Base-by-base conservation (phyloP, 441 rosid species). In the Viola pubescens region DNA sequence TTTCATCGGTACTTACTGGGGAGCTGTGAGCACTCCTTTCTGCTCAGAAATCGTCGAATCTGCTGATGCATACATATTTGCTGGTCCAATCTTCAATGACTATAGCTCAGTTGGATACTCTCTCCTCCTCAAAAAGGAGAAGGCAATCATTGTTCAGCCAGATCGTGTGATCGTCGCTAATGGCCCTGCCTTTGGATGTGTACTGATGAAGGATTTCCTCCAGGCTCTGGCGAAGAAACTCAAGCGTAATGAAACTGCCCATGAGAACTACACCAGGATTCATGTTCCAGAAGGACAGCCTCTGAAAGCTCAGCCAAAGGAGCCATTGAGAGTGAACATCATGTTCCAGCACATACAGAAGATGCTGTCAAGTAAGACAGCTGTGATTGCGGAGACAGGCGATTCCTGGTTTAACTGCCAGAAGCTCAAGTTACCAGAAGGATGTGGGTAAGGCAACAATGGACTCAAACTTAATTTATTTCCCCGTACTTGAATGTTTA, bases 371-470 rank as follows among this genome's bases (percentile, higher is more conserved):
- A 3, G 73, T 60, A 75, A 83, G 37, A 77, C 85, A 4, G 86
- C 86, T 3, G 85, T 88, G 71, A 75, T 85, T 58, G 88, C 88
- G 47, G 91, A 85, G 67, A 85, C 89, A 0, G 89, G 92, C 12
- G 92, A 88, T 58, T 85, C 92, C 38, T 85, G 89, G 89, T 88
- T 88, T 56, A 83, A 80, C 56, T 83, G 95, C 55, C 92, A 81
- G 81, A 85, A 85, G 61, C 92, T 85, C 16, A 82, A 69, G 72
- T 70, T 83, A 48, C 89, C 91, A 0, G 26, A 67, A 53, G 91
- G 81, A 69, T 87, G 91, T 11, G 89, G 95, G 88, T 83, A 62
- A 26, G 62, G 79, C 5, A 10, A 9, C 56, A 11, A 53, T 34
- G 39, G 16, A 7, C 42, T 38, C 5, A 3, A 37, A 5, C 55